phyloP scores from a whole-genome alignment of 306 rosid genomes.

The Prunus davidiana region DNA sequence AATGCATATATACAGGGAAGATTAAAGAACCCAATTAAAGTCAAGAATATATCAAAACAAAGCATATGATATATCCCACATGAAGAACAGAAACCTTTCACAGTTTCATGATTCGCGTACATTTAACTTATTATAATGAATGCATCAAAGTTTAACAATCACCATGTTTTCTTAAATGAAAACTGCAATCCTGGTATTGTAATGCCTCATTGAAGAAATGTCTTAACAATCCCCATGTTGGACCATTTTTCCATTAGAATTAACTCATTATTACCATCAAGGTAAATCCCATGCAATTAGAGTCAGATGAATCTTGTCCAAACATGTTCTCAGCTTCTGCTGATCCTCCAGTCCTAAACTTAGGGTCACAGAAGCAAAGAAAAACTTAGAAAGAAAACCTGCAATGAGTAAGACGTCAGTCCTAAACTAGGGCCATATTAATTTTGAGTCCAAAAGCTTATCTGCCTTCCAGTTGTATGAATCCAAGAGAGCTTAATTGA shows the following conservation, averaged over 20 bases:
- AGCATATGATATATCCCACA: constrained; percentile 9
- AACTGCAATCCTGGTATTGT: background rate
- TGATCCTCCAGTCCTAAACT: background rate
- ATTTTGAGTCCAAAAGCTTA: background rate
- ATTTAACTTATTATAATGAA: constrained; percentile 5
- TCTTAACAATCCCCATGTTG: background rate
- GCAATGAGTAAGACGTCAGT: background rate
- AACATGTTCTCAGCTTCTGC: background rate
- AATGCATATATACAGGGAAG: background rate
- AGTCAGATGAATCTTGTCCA: constrained; percentile 1
- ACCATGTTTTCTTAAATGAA: background rate
- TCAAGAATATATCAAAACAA: constrained; percentile 3
- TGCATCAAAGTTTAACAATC: background rate
- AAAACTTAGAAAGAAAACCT: background rate
- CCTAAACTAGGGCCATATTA: too few species aligned
- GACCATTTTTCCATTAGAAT: background rate
- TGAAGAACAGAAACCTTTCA: background rate
- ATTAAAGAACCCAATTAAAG: background rate
- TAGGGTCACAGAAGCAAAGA: background rate
- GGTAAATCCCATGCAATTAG: background rate
- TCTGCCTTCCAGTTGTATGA: background rate
- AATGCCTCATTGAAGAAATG: background rate
- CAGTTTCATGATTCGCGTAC: background rate
- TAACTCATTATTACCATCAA: background rate
- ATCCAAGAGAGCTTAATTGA: background rate